Evolutionary conservation across 169 alveolate genomes (phyloP), one percentile per base, ranked within the genome.

Genomic region (Ichthyophthirius multifiliis): DNA sequence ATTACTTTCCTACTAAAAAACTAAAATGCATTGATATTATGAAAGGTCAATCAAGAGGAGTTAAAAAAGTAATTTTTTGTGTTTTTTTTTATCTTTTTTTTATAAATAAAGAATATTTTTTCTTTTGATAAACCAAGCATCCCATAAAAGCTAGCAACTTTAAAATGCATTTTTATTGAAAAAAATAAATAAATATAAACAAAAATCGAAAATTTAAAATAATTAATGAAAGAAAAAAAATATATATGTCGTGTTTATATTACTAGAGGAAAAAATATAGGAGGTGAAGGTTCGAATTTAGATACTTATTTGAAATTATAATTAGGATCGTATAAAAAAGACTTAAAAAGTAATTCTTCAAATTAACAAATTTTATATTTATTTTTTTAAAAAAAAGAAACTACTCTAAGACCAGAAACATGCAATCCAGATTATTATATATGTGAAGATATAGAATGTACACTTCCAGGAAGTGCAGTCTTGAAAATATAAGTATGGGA

Each of bases 391-490:
- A n/a, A n/a, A n/a, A n/a, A 44, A 16, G 18, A 3, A 16, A 43
- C 45, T 9, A 46, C 45, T 9, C 6, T 43, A 31, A 55, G 64
- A 48, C 23, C 55, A 10, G 74, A 92, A 43, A 76, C 88, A 4
- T 71, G 65, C 43, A 89, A 89, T 48, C 92, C 94, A 20, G 90
- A 85, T 41, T 92, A 89, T 86, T 92, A 76, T 83, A 84, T 84
- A 46, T 77, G 79, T 65, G 82, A 88, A 73, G 96, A 92, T 75
- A 65, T 92, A 18, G 75, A 84, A 67, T 35, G 83, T 31, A 67
- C 75, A 41, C 65, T 92, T 23, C 96, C 96, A 20, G 96, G 96
- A 45, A 85, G 89, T 62, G 77, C 92, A 20, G 85, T 90, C 41
- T 63, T 93, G 32, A 82, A 76, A 62, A 48, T 90, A 16, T 89